These are phyloP conservation scores for Lactuca sativa DNA, from an alignment of 129 eudicot genomes.

Conservation along the genomic window DNA sequence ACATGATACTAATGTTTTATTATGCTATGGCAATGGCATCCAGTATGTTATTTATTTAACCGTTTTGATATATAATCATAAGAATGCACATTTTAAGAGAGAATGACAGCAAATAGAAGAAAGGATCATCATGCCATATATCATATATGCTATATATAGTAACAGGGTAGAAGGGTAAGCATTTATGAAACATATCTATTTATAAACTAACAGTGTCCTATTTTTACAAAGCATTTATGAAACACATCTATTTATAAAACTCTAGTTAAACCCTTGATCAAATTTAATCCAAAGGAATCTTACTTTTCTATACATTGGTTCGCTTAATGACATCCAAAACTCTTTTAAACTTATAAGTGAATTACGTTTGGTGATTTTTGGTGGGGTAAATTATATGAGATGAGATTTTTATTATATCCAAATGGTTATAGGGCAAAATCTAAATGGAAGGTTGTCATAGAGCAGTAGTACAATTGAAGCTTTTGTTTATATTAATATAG, in stretches of 20 bases:
- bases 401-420: neutral
- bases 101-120: conserved; percentile 12
- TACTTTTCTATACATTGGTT: too few relatives aligned
- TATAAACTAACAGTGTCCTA: neutral
- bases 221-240: neutral
- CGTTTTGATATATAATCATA: conserved; percentile 6
- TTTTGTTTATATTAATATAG: conserved; percentile 40
- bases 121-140: neutral
- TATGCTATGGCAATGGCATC: conserved; percentile 1
- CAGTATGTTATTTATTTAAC: conserved; percentile 5
- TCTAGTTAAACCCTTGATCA: too few relatives aligned
- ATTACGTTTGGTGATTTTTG: neutral
- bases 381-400: neutral
- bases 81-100: conserved; percentile 8
- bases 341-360: too few relatives aligned
- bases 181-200: neutral
- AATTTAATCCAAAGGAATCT: too few relatives aligned
- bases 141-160: neutral
- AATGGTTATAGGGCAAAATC: conserved; percentile 24
- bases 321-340: too few relatives aligned
- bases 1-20: neutral
- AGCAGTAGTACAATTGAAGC: neutral
- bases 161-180: conserved; percentile 20
- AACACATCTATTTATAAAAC: neutral
- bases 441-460: conserved; percentile 12